Conservation (phyloP, 257 asterid species). For the Scutellaria minor region DNA sequence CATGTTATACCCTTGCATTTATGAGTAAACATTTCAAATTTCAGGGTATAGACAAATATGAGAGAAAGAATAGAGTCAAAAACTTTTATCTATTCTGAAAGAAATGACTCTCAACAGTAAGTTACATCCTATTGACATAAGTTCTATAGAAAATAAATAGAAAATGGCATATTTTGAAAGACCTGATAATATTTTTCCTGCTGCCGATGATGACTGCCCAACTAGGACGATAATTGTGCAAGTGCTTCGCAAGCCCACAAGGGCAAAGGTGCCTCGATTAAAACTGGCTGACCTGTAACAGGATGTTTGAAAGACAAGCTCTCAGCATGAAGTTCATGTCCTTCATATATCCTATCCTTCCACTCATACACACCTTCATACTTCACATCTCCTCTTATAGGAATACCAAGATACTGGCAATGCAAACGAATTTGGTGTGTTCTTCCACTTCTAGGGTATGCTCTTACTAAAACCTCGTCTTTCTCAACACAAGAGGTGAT, state of each 20-base stretch:
- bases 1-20: neutral
- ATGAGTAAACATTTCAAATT: too few species aligned
- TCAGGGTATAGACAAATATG: neutral
- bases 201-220: neutral
- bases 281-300: conserved; percentile 55
- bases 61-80: conserved; percentile 11
- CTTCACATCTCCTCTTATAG: conserved; percentile 87
- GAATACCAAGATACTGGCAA: conserved; percentile 89
- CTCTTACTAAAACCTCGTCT: conserved; percentile 73
- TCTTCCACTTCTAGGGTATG: conserved; percentile 83
- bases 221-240: conserved; percentile 31
- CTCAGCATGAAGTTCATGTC: conserved; percentile 94
- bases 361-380: conserved; percentile 90
- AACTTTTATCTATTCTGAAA: neutral
- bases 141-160: conserved; percentile 4
- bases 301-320: conserved; percentile 90
- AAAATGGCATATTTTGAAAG: neutral
- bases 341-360: conserved; percentile 61
- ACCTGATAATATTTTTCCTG: neutral
- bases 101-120: conserved; percentile 9
- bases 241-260: conserved; percentile 62
- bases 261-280: conserved; percentile 79
- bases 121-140: conserved; percentile 3
- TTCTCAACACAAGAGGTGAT: conserved; percentile 47
- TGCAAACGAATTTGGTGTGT: conserved; percentile 96